These are phyloP conservation scores for Rhodotorula sp. DNA, from an alignment of 1,284 basidiomycete species.

Conservation along the genomic window DNA sequence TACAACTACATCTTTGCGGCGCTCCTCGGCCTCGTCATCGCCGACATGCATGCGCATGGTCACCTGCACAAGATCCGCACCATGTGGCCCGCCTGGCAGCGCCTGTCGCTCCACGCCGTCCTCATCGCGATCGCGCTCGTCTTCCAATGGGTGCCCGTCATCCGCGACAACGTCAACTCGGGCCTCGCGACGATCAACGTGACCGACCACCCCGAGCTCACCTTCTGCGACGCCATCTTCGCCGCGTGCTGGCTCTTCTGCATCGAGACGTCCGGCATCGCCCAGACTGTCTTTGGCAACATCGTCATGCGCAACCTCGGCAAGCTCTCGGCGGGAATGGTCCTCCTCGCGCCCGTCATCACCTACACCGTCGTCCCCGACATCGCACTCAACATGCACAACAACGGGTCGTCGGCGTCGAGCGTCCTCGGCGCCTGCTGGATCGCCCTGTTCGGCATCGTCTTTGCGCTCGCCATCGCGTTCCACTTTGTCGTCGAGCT, in stretches of 20 bases:
- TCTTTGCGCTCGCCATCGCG: slow-evolving; percentile 40
- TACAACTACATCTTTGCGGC: slow-evolving; percentile 47
- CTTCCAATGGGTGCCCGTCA: slow-evolving; percentile 44
- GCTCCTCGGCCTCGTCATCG: slow-evolving; percentile 43
- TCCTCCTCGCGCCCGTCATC: slow-evolving; percentile 45
- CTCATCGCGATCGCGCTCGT: slow-evolving; percentile 43
- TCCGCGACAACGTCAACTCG: slow-evolving; percentile 46
- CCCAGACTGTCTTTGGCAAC: slow-evolving; percentile 45
- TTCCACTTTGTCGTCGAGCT: slow-evolving; percentile 47
- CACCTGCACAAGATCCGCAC: slow-evolving; percentile 44
- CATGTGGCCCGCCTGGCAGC: slow-evolving; percentile 42
- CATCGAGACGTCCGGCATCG: slow-evolving; percentile 46
- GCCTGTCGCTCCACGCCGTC: slow-evolving; percentile 42
- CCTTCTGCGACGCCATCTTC: slow-evolving; percentile 46
- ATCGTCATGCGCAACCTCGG: slow-evolving; percentile 45
- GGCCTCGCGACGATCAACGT: slow-evolving; percentile 45
- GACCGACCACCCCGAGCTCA: slow-evolving; percentile 43
- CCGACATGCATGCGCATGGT: slow-evolving; percentile 47
- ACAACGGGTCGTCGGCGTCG: slow-evolving; percentile 41
- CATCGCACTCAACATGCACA: slow-evolving; percentile 43
- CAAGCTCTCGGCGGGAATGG: slow-evolving; percentile 45
- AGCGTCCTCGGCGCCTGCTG: slow-evolving; percentile 44
- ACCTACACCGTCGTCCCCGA: slow-evolving; percentile 46
- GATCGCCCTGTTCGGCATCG: slow-evolving; percentile 43
- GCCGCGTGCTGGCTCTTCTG: slow-evolving; percentile 44